Percentiles rank a stretch among this genome's conserved stretches.
These are phyloP conservation scores for Neurospora discreta DNA, from an alignment of 495 filamentous ascomycete species.

Conservation along the genomic window DNA sequence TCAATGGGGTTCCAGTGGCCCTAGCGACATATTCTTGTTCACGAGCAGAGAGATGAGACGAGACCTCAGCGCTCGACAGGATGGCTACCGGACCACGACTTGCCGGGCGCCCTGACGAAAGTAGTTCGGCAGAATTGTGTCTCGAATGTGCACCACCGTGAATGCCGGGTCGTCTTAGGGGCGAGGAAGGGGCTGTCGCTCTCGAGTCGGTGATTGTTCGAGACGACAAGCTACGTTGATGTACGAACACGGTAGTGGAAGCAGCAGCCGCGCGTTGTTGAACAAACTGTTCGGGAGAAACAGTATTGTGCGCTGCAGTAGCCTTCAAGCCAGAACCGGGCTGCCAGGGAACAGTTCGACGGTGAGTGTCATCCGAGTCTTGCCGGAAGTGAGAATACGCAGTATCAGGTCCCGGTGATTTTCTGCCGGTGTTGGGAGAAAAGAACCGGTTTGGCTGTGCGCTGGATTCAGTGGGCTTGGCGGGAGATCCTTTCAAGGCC, in stretches of 20 bases:
- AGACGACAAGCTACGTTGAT: conserved; percentile 49
- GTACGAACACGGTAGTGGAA: conserved; percentile 34
- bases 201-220: conserved; percentile 38
- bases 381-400: conserved; percentile 28
- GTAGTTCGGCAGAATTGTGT: conserved; percentile 20
- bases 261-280: conserved; percentile 60
- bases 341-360: conserved; percentile 67
- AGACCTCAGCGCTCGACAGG: conserved; percentile 38
- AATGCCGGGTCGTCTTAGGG: conserved; percentile 18
- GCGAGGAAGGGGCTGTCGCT: conserved; percentile 33
- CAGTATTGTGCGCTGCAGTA: conserved; percentile 23
- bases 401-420: conserved; percentile 27
- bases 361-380: conserved; percentile 36
- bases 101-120: conserved; percentile 15
- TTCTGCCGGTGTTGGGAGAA: conserved; percentile 31
- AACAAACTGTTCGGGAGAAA: conserved; percentile 72
- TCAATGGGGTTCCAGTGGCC: conserved; percentile 70
- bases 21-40: conserved; percentile 92
- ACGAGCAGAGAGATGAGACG: conserved; percentile 71
- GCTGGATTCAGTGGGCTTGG: conserved; percentile 13
- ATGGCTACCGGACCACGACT: conserved; percentile 24
- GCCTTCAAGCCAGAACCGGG: conserved; percentile 47
- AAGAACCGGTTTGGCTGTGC: conserved; percentile 29
- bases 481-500: conserved; percentile 13
- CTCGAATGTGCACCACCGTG: conserved; percentile 34